These are phyloP conservation scores for Discostella stelligera DNA, from an alignment of 352 stramenopile genomes.

Conservation along the genomic window DNA sequence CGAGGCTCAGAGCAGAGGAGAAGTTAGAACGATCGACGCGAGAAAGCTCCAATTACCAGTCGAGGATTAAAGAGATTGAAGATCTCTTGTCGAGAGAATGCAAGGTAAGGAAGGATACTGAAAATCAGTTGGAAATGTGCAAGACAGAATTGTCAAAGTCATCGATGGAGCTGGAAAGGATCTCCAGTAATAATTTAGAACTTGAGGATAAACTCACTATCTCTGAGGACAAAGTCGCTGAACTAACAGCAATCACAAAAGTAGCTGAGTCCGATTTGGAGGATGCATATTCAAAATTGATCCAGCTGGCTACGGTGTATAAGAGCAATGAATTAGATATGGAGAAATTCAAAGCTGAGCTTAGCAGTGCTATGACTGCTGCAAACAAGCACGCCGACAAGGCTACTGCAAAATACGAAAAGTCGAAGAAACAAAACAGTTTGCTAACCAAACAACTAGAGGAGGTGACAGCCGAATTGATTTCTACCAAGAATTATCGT, in stretches of 20 bases:
- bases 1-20: slow-evolving; percentile 26
- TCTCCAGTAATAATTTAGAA: slow-evolving; percentile 6
- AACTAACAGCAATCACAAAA: slow-evolving; percentile 52
- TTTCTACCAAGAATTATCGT: slow-evolving; percentile 38
- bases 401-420: slow-evolving; percentile 45
- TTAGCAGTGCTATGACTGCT: slow-evolving; percentile 34
- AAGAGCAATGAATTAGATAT: slow-evolving; percentile 59
- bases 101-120: slow-evolving; percentile 18
- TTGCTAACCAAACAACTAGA: slow-evolving; percentile 47
- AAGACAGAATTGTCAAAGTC: slow-evolving; percentile 32
- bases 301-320: slow-evolving; percentile 59
- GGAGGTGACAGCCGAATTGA: slow-evolving; percentile 34
- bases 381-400: slow-evolving; percentile 43
- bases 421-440: slow-evolving; percentile 27
- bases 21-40: slow-evolving; percentile 26
- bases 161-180: slow-evolving; percentile 44
- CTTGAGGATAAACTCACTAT: slow-evolving; percentile 55
- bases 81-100: slow-evolving; percentile 44
- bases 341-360: slow-evolving; percentile 42
- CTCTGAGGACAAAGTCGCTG: slow-evolving; percentile 53
- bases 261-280: slow-evolving; percentile 52
- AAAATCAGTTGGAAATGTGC: slow-evolving; percentile 23
- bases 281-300: slow-evolving; percentile 65
- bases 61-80: slow-evolving; percentile 50
- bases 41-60: slow-evolving; percentile 23